Percentiles rank a stretch among this genome's conserved stretches.
Conservation (phyloP, 2,329 filamentous ascomycete genomes). For the Clonostachys rhizophaga region DNA sequence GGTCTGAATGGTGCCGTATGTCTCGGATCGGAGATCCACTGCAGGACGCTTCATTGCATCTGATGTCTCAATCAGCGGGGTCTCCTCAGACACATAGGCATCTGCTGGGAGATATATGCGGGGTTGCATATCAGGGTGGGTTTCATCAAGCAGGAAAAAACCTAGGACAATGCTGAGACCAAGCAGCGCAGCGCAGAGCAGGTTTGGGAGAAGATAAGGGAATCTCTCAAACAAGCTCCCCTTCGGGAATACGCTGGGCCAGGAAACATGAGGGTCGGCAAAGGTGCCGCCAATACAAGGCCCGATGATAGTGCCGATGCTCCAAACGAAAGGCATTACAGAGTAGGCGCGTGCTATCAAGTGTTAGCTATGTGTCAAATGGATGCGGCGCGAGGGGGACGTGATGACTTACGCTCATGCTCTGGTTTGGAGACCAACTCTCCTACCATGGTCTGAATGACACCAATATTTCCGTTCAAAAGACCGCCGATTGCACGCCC, state of each 20-base stretch:
- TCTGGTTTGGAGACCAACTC: slow-evolving; percentile 80
- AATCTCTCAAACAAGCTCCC: slow-evolving; percentile 70
- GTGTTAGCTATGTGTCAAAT: slow-evolving; percentile 7
- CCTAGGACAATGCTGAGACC: slow-evolving; percentile 74
- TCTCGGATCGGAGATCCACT: slow-evolving; percentile 71
- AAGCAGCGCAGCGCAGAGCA: slow-evolving; percentile 75
- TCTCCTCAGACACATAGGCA: slow-evolving; percentile 57
- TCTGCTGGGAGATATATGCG: slow-evolving; percentile 38
- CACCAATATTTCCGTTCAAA: slow-evolving; percentile 87
- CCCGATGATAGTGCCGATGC: slow-evolving; percentile 82
- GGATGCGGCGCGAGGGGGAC: not conserved
- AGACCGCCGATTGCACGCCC: slow-evolving; percentile 76
- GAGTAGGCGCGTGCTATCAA: slow-evolving; percentile 72
- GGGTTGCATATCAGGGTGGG: slow-evolving; percentile 76
- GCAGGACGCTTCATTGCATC: slow-evolving; percentile 69
- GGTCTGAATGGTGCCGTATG: slow-evolving; percentile 65
- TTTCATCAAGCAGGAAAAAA: slow-evolving; percentile 81
- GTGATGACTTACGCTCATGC: slow-evolving; percentile 67
- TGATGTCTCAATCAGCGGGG: slow-evolving; percentile 70
- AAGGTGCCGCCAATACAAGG: slow-evolving; percentile 85
- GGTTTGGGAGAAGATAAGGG: slow-evolving; percentile 85
- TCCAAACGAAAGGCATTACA: slow-evolving; percentile 94
- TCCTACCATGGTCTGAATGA: slow-evolving; percentile 89
- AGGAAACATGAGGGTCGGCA: slow-evolving; percentile 71
- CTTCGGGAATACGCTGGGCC: slow-evolving; percentile 64